phyloP scores from a whole-genome alignment of 2,329 filamentous ascomycete genomes.

The Stenocarpella maydis region DNA sequence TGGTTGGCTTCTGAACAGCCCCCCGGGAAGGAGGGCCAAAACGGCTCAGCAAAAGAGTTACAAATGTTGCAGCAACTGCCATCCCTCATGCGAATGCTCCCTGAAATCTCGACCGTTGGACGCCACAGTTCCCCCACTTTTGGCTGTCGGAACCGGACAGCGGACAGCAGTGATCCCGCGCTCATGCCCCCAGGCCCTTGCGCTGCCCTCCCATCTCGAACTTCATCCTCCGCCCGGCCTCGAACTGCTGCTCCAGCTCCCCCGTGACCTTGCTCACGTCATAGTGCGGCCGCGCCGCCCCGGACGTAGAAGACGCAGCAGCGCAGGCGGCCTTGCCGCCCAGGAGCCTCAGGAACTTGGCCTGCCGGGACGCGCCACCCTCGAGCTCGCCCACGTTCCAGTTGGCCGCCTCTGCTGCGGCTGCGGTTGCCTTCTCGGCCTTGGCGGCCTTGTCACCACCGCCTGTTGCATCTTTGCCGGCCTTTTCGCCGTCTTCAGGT shows the following conservation, averaged over 20 bases:
- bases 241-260: constrained; percentile 65
- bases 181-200: constrained; percentile 61
- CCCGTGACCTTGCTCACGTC: constrained; percentile 53
- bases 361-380: constrained; percentile 59
- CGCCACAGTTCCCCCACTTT: neutral
- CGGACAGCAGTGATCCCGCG: neutral
- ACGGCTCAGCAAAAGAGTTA: constrained; percentile 17
- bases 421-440: constrained; percentile 37
- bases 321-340: constrained; percentile 57
- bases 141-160: neutral
- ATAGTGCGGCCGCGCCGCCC: constrained; percentile 43
- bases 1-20: constrained; percentile 6
- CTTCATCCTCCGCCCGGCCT: constrained; percentile 65
- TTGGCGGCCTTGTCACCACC: constrained; percentile 37
- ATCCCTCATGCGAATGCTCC: constrained; percentile 9
- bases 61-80: constrained; percentile 26
- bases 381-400: constrained; percentile 63
- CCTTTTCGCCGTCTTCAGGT: constrained; percentile 34
- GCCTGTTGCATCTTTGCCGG: constrained; percentile 30
- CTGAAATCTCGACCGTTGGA: neutral
- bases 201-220: constrained; percentile 58
- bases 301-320: constrained; percentile 32
- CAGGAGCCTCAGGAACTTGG: constrained; percentile 65
- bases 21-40: neutral
- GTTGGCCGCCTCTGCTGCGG: constrained; percentile 47